Percentiles rank a stretch among this genome's conserved stretches.
phyloP scores from a whole-genome alignment of 768 basidiomycete species.

The Boletus sp. region DNA sequence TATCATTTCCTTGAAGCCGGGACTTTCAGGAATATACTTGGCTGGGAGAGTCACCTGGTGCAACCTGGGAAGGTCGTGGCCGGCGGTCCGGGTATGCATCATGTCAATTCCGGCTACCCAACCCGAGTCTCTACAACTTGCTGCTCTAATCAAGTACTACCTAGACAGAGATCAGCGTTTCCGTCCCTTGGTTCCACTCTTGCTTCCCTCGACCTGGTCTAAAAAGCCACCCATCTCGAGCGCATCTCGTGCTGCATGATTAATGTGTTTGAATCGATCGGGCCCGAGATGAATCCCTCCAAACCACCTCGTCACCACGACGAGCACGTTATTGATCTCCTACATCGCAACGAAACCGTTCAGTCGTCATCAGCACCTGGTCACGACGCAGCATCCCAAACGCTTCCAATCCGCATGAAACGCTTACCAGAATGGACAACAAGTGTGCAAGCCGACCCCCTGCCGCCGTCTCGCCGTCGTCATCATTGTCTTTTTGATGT shows the following conservation, averaged over 20 bases:
- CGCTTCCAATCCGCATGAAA: neutral
- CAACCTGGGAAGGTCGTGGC: neutral
- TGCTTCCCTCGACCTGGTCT: slow-evolving; percentile 42
- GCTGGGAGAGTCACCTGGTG: slow-evolving; percentile 5
- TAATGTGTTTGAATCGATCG: slow-evolving; percentile 90
- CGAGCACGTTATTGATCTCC: slow-evolving; percentile 82
- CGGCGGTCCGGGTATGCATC: no score
- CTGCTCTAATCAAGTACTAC: no score
- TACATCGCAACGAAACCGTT: slow-evolving; percentile 26
- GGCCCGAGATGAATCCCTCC: slow-evolving; percentile 91
- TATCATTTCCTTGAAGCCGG: slow-evolving; percentile 9
- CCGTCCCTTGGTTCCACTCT: slow-evolving; percentile 24
- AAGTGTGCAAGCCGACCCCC: slow-evolving; percentile 89
- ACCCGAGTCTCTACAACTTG: no score
- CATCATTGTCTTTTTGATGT: slow-evolving; percentile 73
- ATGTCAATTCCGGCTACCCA: no score
- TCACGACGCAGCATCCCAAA: neutral
- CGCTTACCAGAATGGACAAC: slow-evolving; percentile 76
- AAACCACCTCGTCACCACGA: slow-evolving; percentile 92
- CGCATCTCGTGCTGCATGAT: slow-evolving; percentile 91
- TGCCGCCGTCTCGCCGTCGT: slow-evolving; percentile 92
- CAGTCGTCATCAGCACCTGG: neutral
- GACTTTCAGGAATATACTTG: neutral
- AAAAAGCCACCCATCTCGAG: slow-evolving; percentile 87
- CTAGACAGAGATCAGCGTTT: slow-evolving; percentile 20